Evolutionary conservation across 164 flowering plant species (phyloP).

Genomic region (Umbellularia californica): DNA sequence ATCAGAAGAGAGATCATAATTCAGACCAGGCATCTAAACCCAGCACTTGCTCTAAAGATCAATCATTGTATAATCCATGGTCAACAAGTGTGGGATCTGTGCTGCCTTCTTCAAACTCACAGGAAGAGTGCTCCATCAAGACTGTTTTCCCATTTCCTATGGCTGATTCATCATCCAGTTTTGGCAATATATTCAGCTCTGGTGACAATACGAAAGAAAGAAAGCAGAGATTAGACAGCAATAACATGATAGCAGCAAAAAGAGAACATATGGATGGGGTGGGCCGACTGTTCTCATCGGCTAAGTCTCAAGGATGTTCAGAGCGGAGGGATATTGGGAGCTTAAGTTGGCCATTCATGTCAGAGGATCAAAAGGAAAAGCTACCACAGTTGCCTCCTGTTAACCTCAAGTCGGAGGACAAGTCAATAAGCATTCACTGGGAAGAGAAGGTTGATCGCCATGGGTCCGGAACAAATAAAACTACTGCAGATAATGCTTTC

Average conservation of each 20-base stretch:
- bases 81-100: conserved; percentile 24
- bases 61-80: conserved; percentile 27
- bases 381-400: conserved; percentile 88
- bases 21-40: conserved; percentile 23
- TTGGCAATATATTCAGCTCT: conserved; percentile 20
- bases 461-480: conserved; percentile 44
- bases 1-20: conserved; percentile 27
- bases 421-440: conserved; percentile 50
- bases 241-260: not conserved
- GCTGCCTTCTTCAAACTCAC: conserved; percentile 35
- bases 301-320: conserved; percentile 41
- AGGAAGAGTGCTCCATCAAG: conserved; percentile 71
- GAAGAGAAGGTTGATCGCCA: conserved; percentile 74
- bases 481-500: conserved; percentile 42
- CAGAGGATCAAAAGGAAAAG: conserved; percentile 68
- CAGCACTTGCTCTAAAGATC: conserved; percentile 28
- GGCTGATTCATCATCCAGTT: conserved; percentile 40
- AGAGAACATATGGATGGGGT: conserved; percentile 59
- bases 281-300: conserved; percentile 42
- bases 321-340: conserved; percentile 42
- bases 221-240: conserved; percentile 37
- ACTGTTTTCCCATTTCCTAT: conserved; percentile 63
- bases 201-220: conserved; percentile 44
- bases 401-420: conserved; percentile 85
- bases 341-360: conserved; percentile 33